Conservation (phyloP, 805 yeast genomes). For the Saturnispora kantuleensis region DNA sequence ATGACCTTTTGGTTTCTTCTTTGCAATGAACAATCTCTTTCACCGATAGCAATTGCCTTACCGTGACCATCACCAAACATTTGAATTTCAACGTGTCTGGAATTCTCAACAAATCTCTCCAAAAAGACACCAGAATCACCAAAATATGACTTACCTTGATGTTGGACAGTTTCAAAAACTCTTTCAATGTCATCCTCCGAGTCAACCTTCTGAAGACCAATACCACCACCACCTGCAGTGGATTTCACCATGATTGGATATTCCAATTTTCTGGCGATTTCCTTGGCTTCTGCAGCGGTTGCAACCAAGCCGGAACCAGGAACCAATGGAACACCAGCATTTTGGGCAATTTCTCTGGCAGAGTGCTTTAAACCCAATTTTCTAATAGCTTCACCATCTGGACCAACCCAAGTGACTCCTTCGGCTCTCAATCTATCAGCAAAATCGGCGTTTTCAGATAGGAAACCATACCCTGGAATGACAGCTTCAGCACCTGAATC, state of each 20-base stretch:
- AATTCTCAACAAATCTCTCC: slow-evolving; percentile 89
- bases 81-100: slow-evolving; percentile 95
- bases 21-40: slow-evolving; percentile 95
- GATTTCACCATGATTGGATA: slow-evolving; percentile 95
- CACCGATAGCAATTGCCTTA: slow-evolving; percentile 87
- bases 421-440: slow-evolving; percentile 78
- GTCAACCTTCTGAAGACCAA: slow-evolving; percentile 91
- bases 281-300: slow-evolving; percentile 62
- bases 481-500: slow-evolving; percentile 85
- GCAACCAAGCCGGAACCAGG: slow-evolving; percentile 91
- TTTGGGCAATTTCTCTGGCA: slow-evolving; percentile 85
- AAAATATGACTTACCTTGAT: slow-evolving; percentile 86
- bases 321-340: slow-evolving; percentile 90
- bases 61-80: slow-evolving; percentile 96
- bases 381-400: slow-evolving; percentile 87
- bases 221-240: slow-evolving; percentile 99
- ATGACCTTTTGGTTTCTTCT: slow-evolving; percentile 94
- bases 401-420: slow-evolving; percentile 92
- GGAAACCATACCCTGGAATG: slow-evolving; percentile 95
- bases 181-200: slow-evolving; percentile 68
- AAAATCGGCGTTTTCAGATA: slow-evolving; percentile 93
- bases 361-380: slow-evolving; percentile 91
- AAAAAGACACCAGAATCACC: slow-evolving; percentile 94
- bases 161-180: slow-evolving; percentile 84
- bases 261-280: slow-evolving; percentile 61